Evolutionary conservation across 192 early-diverging fungal genomes (phyloP).

Genomic region (Entomortierella beljakovae): DNA sequence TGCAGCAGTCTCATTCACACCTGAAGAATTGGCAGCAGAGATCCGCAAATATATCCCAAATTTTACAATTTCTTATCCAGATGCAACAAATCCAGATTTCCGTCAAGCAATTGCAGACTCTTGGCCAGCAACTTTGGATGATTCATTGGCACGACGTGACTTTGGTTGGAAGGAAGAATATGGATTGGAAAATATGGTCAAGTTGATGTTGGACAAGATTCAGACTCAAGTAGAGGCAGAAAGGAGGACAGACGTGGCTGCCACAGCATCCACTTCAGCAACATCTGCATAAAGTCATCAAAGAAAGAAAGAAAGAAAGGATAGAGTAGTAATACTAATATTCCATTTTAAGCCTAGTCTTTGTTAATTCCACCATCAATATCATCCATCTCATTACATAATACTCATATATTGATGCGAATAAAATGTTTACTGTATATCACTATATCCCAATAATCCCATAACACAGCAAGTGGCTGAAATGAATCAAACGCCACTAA

Average conservation of each 20-base stretch:
- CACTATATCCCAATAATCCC: too few species aligned
- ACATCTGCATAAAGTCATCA: constrained; percentile 21
- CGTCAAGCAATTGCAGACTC: constrained; percentile 75
- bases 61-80: constrained; percentile 68
- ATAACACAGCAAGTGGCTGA: too few species aligned
- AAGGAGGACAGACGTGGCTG: constrained; percentile 16
- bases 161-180: constrained; percentile 75
- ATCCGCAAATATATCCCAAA: constrained; percentile 63
- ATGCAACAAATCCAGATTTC: constrained; percentile 60
- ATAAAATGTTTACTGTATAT: too few species aligned
- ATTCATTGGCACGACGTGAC: constrained; percentile 66
- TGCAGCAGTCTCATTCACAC: constrained; percentile 70
- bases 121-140: constrained; percentile 73
- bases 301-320: not conserved
- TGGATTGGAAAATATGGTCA: constrained; percentile 68
- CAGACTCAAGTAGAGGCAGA: constrained; percentile 57
- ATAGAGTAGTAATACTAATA: too few species aligned
- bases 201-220: constrained; percentile 70
- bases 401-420: too few species aligned
- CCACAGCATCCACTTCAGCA: constrained; percentile 24
- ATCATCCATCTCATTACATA: too few species aligned
- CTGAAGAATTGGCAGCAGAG: constrained; percentile 63
- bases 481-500: too few species aligned
- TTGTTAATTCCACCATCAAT: too few species aligned
- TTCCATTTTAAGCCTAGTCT: too few species aligned